Conservation (phyloP, 2,329 filamentous ascomycete species). For the Claviceps purpurea region DNA sequence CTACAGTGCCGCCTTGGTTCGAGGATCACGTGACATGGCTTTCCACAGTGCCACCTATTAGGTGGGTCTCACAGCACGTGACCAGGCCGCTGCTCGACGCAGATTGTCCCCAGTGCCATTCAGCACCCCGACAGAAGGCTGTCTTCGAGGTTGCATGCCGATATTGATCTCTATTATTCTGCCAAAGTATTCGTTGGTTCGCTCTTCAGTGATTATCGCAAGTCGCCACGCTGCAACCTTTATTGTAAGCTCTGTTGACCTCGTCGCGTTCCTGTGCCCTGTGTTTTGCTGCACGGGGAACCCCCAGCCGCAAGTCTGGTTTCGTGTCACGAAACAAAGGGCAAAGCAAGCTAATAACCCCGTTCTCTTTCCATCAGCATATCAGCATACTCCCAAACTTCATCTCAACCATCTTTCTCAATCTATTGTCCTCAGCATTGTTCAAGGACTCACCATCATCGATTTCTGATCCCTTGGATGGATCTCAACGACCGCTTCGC, state of each 20-base stretch:
- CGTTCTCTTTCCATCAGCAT: constrained; percentile 1
- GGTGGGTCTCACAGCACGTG: neutral
- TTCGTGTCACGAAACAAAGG: constrained; percentile 3
- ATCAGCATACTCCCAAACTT: constrained; percentile 1
- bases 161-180: constrained; percentile 25
- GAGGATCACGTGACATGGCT: no score
- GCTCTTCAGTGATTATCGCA: constrained; percentile 20
- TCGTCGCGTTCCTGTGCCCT: neutral
- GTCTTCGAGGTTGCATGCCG: constrained; percentile 10
- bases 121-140: neutral
- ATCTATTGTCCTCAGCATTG: constrained; percentile 2
- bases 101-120: constrained; percentile 1
- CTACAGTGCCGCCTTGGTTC: no score
- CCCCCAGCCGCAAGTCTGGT: constrained; percentile 3
- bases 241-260: constrained; percentile 15
- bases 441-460: neutral
- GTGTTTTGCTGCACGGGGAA: neutral
- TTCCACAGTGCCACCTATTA: no score
- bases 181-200: constrained; percentile 26
- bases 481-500: constrained; percentile 3
- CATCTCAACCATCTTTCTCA: constrained; percentile 2
- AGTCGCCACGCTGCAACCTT: constrained; percentile 19
- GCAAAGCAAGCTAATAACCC: constrained; percentile 2
- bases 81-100: neutral
- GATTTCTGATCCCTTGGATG: constrained; percentile 1